Percentiles rank a stretch among this genome's conserved stretches.
phyloP scores from a whole-genome alignment of 768 basidiomycete species.

The Suillus subaureus region DNA sequence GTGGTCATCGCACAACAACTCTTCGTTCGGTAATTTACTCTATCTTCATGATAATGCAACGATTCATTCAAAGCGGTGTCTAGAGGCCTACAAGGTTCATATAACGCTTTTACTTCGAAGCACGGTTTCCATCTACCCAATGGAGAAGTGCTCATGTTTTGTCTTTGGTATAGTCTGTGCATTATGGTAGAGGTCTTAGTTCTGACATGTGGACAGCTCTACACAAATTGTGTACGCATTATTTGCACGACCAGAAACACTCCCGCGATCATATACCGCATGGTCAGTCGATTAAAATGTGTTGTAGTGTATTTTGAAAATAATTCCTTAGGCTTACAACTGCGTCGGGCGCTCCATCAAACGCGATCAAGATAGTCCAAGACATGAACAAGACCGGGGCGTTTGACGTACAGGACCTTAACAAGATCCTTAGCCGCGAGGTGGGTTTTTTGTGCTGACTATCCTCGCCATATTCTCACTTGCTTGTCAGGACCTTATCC shows the following conservation, averaged over 20 bases:
- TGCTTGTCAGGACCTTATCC: slow-evolving; percentile 52
- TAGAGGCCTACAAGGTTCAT: slow-evolving; percentile 89
- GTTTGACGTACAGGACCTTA: slow-evolving; percentile 59
- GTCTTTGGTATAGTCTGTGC: slow-evolving; percentile 52
- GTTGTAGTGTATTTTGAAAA: background rate
- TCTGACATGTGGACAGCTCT: slow-evolving; percentile 46
- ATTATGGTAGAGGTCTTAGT: background rate
- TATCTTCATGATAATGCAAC: background rate
- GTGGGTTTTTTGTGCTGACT: slow-evolving; percentile 36
- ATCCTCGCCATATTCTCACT: background rate
- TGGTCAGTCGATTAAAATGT: slow-evolving; percentile 51
- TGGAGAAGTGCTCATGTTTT: slow-evolving; percentile 83
- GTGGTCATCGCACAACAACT: slow-evolving; percentile 80
- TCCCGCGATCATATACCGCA: slow-evolving; percentile 71
- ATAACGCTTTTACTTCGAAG: slow-evolving; percentile 73
- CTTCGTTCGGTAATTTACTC: slow-evolving; percentile 68
- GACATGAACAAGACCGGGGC: slow-evolving; percentile 58
- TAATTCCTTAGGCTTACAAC: slow-evolving; percentile 62
- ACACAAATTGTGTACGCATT: slow-evolving; percentile 86
- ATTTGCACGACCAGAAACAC: slow-evolving; percentile 78
- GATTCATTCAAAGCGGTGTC: background rate
- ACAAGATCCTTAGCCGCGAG: slow-evolving; percentile 50
- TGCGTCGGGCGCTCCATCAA: slow-evolving; percentile 64
- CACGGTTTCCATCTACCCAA: slow-evolving; percentile 74
- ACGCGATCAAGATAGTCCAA: slow-evolving; percentile 62